Evolutionary conservation across 176 grass and related monocot species (phyloP), one percentile per base, ranked within the genome.

Genomic region (Typha latifolia): DNA sequence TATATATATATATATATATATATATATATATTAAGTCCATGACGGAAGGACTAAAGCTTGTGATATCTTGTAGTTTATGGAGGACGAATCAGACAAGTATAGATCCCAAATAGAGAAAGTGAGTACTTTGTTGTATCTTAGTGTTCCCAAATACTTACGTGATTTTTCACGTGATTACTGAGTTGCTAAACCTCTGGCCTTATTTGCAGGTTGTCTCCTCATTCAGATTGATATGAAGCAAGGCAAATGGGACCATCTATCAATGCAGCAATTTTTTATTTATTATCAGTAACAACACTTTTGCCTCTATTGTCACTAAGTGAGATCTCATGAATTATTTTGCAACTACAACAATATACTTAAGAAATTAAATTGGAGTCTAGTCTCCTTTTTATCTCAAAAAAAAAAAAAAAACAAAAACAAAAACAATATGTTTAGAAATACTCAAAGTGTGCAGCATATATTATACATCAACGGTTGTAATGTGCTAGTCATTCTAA

Each of bases 81-180:
- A 92, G 4, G 94, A 76, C 49, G 94, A 96, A 32, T 67, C 75
- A 5, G 78, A 71, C 12, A 90, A 84, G 70, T 92, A 82, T 69
- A 77, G 49, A 49, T 47, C 89, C 12, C 72, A 86, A 51, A 87
- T 97, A 8, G 81, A 82, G 78, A 86, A 92, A 82, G 93, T 84
- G 74, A 77, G 77, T 32, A 23, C 11, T 8, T 29, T 29, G 7
- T 62, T 50, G 47, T 29, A 12, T n/a, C 32, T 29, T 29, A 31
- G 14, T 10, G 32, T 27, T 12, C 14, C 47, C 16, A 62, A 3
- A 2, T 14, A 4, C 22, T 68, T 16, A 10, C 32, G 49, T 34
- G 55, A 32, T 6, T 43, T 53, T 57, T 69, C 16, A 29, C 12
- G 9, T 64, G 66, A 20, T 49, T 66, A 37, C 14, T 2, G 15